Base-by-base conservation (phyloP, 2,329 filamentous ascomycete genomes). In the Clarireedia paspali region DNA sequence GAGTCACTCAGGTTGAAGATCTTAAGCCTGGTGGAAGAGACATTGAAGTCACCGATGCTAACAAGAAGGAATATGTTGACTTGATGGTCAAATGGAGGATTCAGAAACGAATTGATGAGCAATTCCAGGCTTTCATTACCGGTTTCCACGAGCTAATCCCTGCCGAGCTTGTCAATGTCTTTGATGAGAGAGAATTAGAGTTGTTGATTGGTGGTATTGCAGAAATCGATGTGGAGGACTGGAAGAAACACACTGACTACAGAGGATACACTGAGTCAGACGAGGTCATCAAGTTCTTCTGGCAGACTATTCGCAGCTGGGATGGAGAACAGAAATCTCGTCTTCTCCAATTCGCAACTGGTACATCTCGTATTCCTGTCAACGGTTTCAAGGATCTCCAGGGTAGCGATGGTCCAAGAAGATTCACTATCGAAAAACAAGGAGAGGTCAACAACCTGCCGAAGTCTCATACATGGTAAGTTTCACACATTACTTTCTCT, bases 191-290 rank as follows among this genome's bases (percentile, higher is more conserved):
- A 67, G 94, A 99, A 73, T 79, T 99, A 48, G 94, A 99, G 74
- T 76, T 99, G 64, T 80, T 99, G 64, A 97, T 99, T 69, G 94
- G 94, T 63, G 94, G 94, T 80, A 99, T 99, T 66, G 94, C 94
- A n/a, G 94, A 99, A 74, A 99, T 99, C 64, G 94, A 99, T 68
- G 92, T 99, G 15, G 94, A 99, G 59, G 94, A 99, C 74, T 99
- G 94, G 94, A 97, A 99, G 87, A 99, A 99, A 79, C 94, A 99
- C 75, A 99, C 94, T 47, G 94, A 99, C 70, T 99, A 99, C 74
- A 88, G 94, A 65, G 94, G 94, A 54, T 99, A 99, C 79, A 96
- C 95, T 9, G 94, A 99, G 74, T 91, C 86, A 56, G 94, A 99
- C 67, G 90, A 96, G 69, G 94, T 99, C 26, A 94, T 99, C 63